Conservation (phyloP, 495 filamentous ascomycete species). For the Neurospora tetraspora region DNA sequence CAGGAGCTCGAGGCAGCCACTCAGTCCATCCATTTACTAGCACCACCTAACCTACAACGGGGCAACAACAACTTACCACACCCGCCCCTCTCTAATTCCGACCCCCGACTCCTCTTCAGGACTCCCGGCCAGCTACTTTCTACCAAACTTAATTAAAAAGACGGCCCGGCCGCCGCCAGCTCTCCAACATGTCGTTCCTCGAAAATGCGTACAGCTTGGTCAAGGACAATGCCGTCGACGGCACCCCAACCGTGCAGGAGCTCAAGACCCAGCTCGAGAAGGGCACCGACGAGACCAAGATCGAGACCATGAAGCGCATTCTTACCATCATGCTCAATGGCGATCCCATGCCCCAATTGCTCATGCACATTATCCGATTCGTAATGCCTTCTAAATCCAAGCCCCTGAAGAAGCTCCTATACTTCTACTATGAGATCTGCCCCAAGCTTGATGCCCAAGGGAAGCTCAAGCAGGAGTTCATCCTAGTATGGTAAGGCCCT, state of each 20-base stretch:
- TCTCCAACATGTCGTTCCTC: slow-evolving; percentile 80
- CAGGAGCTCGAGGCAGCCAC: not conserved
- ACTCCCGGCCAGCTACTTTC: too few relatives aligned
- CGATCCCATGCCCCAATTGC: slow-evolving; percentile 84
- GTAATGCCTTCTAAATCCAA: slow-evolving; percentile 98
- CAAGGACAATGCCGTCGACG: slow-evolving; percentile 87
- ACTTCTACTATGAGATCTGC: slow-evolving; percentile 99
- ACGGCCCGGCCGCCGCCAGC: slow-evolving; percentile 8
- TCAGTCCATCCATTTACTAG: not conserved
- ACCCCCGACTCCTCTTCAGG: not conserved
- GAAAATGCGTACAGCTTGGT: slow-evolving; percentile 91
- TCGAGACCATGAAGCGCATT: slow-evolving; percentile 97
- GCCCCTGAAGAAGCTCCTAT: slow-evolving; percentile 92
- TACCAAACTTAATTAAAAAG: not conserved
- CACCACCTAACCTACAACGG: slow-evolving; percentile 4
- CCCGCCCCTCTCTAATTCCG: slow-evolving; percentile 8
- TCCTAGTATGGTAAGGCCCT: slow-evolving; percentile 81
- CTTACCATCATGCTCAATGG: slow-evolving; percentile 97
- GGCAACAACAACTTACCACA: slow-evolving; percentile 1
- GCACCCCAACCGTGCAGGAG: slow-evolving; percentile 77
- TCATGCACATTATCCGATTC: slow-evolving; percentile 99
- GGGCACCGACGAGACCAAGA: slow-evolving; percentile 90
- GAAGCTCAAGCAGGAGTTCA: slow-evolving; percentile 98
- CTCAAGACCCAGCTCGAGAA: slow-evolving; percentile 92
- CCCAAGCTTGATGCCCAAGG: slow-evolving; percentile 85